Conservation (phyloP, 306 rosid genomes). For the Vigna hirtella region DNA sequence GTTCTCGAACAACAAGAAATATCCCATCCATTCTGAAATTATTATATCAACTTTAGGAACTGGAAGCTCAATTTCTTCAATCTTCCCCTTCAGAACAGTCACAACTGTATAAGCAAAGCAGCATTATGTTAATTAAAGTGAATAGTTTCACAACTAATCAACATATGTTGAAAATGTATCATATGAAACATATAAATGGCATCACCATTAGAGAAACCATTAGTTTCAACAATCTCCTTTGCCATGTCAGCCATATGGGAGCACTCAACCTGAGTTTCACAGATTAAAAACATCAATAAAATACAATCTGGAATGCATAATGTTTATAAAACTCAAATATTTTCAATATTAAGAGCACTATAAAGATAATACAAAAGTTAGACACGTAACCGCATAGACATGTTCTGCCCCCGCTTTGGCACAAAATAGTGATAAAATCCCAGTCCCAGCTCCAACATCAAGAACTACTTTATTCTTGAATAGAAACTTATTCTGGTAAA, state of each 20-base stretch:
- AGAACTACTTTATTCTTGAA: slow-evolving; percentile 91
- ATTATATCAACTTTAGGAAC: slow-evolving; percentile 91
- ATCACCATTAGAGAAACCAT: slow-evolving; percentile 83
- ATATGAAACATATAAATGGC: slow-evolving; percentile 22
- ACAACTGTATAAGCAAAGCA: slow-evolving; percentile 60
- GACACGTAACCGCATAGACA: slow-evolving; percentile 80
- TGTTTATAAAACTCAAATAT: neutral
- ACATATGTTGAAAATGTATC: slow-evolving; percentile 13
- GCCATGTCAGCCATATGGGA: slow-evolving; percentile 98
- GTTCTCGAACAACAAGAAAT: slow-evolving; percentile 94
- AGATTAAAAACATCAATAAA: slow-evolving; percentile 25
- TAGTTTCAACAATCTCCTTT: slow-evolving; percentile 85
- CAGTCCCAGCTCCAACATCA: slow-evolving; percentile 99
- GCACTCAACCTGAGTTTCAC: slow-evolving; percentile 82
- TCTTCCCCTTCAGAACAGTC: slow-evolving; percentile 94
- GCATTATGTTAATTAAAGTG: slow-evolving; percentile 33
- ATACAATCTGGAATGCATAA: neutral
- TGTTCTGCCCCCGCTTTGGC: slow-evolving; percentile 97
- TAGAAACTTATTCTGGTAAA: slow-evolving; percentile 90
- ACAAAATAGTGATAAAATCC: slow-evolving; percentile 93
- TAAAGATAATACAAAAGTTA: neutral
- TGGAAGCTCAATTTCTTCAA: slow-evolving; percentile 96
- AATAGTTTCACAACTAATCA: neutral
- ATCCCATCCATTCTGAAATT: slow-evolving; percentile 99
- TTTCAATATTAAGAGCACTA: neutral